phyloP scores from a whole-genome alignment of 2,329 filamentous ascomycete genomes.

The Trichoderma endophyticum region DNA sequence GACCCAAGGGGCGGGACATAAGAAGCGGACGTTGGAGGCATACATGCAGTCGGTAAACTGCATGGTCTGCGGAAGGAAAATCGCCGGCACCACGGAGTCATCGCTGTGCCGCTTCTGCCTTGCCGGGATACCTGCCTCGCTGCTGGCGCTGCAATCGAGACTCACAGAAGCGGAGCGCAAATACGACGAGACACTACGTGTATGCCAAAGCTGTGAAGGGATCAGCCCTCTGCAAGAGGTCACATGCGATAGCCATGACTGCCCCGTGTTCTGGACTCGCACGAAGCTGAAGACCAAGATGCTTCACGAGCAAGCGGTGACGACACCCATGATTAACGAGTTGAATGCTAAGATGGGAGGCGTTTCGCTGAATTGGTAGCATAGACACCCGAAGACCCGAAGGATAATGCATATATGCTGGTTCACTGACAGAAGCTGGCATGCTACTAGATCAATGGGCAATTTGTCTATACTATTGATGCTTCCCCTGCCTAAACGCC shows the following conservation, averaged over 20 bases:
- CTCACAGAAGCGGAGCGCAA: constrained; percentile 62
- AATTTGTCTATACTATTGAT: not conserved
- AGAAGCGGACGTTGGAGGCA: constrained; percentile 78
- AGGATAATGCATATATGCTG: not conserved
- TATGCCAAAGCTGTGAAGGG: constrained; percentile 80
- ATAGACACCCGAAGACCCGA: not conserved
- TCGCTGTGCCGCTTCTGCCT: constrained; percentile 59
- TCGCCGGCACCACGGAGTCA: constrained; percentile 26
- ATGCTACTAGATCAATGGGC: not conserved
- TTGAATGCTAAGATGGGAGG: constrained; percentile 26
- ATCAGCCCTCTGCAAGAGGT: constrained; percentile 72
- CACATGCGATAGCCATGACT: constrained; percentile 86
- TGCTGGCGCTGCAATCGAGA: constrained; percentile 61
- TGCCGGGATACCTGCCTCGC: constrained; percentile 52
- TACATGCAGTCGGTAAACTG: constrained; percentile 84
- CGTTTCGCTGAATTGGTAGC: not conserved
- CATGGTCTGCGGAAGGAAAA: constrained; percentile 59
- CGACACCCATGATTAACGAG: constrained; percentile 33
- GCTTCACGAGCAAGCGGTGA: constrained; percentile 36
- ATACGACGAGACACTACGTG: constrained; percentile 59
- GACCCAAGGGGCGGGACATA: constrained; percentile 30
- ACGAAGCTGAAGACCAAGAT: constrained; percentile 57
- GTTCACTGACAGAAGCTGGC: not conserved
- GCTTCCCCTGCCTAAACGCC: not conserved
- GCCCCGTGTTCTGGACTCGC: constrained; percentile 83